phyloP scores from a whole-genome alignment of 805 yeast species.

The Candida dendrica region DNA sequence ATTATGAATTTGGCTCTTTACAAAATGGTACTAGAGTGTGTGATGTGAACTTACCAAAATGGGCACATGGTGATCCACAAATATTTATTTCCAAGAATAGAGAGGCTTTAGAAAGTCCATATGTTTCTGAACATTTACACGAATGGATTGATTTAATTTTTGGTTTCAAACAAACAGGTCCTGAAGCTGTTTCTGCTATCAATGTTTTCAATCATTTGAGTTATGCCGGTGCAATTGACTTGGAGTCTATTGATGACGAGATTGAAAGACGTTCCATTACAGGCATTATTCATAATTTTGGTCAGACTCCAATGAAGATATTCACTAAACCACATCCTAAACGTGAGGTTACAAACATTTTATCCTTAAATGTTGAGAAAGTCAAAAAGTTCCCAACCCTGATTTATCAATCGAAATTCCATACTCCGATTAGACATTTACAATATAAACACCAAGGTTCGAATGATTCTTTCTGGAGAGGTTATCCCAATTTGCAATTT shows the following conservation, averaged over 20 bases:
- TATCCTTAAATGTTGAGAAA: slow-evolving; percentile 28
- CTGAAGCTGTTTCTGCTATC: slow-evolving; percentile 53
- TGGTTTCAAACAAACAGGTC: slow-evolving; percentile 75
- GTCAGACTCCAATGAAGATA: slow-evolving; percentile 78
- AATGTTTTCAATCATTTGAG: slow-evolving; percentile 83
- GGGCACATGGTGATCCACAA: slow-evolving; percentile 77
- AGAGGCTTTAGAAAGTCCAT: slow-evolving; percentile 77
- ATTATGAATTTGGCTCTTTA: slow-evolving; percentile 60
- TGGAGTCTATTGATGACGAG: slow-evolving; percentile 68
- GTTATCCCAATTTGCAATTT: slow-evolving; percentile 30
- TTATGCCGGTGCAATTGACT: slow-evolving; percentile 75
- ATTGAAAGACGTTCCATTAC: slow-evolving; percentile 69
- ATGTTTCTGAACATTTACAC: slow-evolving; percentile 69
- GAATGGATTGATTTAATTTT: slow-evolving; percentile 83
- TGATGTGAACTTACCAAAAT: slow-evolving; percentile 68
- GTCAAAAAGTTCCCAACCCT: slow-evolving; percentile 28
- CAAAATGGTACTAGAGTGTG: slow-evolving; percentile 53
- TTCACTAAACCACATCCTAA: slow-evolving; percentile 63
- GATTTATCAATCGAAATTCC: slow-evolving; percentile 36
- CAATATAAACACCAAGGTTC: slow-evolving; percentile 33
- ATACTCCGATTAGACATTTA: slow-evolving; percentile 33
- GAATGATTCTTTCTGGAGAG: slow-evolving; percentile 38
- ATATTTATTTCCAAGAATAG: slow-evolving; percentile 69
- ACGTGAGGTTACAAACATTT: slow-evolving; percentile 30
- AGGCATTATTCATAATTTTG: slow-evolving; percentile 85